These are phyloP conservation scores for Nakazawaea wickerhamii DNA, from an alignment of 805 yeast genomes.

Conservation along the genomic window DNA sequence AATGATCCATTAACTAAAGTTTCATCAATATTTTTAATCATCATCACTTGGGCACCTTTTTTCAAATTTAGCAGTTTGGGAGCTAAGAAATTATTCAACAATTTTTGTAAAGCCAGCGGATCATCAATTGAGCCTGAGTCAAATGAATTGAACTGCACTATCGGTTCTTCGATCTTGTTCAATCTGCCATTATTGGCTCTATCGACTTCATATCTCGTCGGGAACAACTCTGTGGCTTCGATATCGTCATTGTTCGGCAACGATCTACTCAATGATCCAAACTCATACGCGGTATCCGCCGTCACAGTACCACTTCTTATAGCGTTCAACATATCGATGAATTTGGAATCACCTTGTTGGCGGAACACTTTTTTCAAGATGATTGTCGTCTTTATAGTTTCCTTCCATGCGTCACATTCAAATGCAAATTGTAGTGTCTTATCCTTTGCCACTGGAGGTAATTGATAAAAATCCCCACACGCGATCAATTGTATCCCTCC, in stretches of 20 bases:
- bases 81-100: conserved; percentile 57
- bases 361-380: conserved; percentile 64
- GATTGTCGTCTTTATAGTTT: conserved; percentile 50
- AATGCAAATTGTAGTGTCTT: conserved; percentile 49
- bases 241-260: conserved; percentile 50
- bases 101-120: conserved; percentile 33
- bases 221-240: conserved; percentile 68
- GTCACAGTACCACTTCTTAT: conserved; percentile 61
- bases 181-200: conserved; percentile 53
- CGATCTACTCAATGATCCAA: conserved; percentile 46
- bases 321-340: conserved; percentile 71
- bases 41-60: conserved; percentile 77
- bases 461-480: conserved; percentile 79
- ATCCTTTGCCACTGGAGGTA: conserved; percentile 62
- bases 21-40: conserved; percentile 69
- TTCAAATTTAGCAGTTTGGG: conserved; percentile 53
- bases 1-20: conserved; percentile 72
- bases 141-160: conserved; percentile 38
- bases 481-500: conserved; percentile 76
- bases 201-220: conserved; percentile 71
- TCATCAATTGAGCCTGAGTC: conserved; percentile 50
- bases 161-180: conserved; percentile 36
- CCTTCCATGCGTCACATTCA: conserved; percentile 58
- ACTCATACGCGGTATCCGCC: conserved; percentile 41
- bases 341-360: conserved; percentile 67